These are phyloP conservation scores for Carex arenaria DNA, from an alignment of 202 grass and related monocot species.

Conservation along the genomic window DNA sequence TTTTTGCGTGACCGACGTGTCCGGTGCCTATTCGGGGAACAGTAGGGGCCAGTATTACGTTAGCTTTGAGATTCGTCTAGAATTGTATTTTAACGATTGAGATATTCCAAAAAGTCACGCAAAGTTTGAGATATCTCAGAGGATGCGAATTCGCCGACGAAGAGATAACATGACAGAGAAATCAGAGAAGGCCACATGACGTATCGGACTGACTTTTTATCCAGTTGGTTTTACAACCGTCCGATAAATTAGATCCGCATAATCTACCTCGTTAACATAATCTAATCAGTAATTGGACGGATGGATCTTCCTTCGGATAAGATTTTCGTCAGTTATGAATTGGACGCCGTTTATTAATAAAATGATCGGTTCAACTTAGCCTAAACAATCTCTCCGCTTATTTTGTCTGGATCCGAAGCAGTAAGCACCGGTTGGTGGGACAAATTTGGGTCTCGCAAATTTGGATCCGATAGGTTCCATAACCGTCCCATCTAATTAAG, in stretches of 20 bases:
- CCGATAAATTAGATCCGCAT: not conserved
- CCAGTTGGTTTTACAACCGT: not conserved
- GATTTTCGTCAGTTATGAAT: not conserved
- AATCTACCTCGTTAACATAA: not conserved
- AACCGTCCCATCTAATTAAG: too few species aligned
- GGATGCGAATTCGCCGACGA: not conserved
- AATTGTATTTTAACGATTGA: too few species aligned
- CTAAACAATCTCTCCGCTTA: not conserved
- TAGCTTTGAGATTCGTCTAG: too few species aligned
- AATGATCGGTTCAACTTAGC: not conserved
- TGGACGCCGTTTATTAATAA: not conserved
- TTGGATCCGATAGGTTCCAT: too few species aligned
- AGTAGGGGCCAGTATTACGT: too few species aligned
- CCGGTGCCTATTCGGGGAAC: too few species aligned
- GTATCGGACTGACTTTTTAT: not conserved
- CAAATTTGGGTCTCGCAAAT: too few species aligned
- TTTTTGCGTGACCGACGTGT: too few species aligned
- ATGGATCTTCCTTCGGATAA: not conserved
- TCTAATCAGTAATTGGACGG: not conserved
- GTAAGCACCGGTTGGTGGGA: not conserved
- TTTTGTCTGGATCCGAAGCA: not conserved
- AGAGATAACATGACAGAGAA: not conserved
- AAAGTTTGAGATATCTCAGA: too few species aligned
- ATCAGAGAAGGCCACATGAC: not conserved
- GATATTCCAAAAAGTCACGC: too few species aligned